Percentiles rank a stretch among this genome's conserved stretches.
phyloP scores from a whole-genome alignment of 176 grass and related monocot species.

The Bothriochloa decipiens region DNA sequence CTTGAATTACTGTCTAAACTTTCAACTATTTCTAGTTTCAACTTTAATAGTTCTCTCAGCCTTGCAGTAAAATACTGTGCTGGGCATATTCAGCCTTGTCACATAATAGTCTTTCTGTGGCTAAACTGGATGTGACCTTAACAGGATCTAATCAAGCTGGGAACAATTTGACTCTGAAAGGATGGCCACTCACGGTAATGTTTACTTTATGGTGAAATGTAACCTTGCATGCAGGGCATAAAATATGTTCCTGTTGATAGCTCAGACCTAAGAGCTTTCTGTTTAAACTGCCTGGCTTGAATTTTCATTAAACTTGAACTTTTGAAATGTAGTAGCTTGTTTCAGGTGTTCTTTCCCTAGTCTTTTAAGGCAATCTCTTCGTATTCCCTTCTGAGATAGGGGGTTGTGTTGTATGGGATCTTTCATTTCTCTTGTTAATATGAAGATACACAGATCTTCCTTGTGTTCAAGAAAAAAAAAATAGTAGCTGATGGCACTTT shows the following conservation, averaged over 20 bases:
- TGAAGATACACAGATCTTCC: background rate
- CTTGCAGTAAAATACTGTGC: constrained; percentile 15
- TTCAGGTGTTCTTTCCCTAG: background rate
- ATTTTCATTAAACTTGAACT: constrained; percentile 29
- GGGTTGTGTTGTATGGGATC: background rate
- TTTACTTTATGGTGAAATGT: constrained; percentile 33
- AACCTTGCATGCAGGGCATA: constrained; percentile 13
- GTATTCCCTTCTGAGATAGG: background rate
- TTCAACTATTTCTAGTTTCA: background rate
- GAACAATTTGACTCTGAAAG: constrained; percentile 97
- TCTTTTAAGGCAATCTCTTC: background rate
- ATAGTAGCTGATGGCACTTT: background rate
- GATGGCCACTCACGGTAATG: constrained; percentile 96
- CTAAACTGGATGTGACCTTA: constrained; percentile 42
- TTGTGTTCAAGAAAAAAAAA: background rate
- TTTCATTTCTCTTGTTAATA: background rate
- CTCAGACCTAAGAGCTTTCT: background rate
- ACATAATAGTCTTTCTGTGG: constrained; percentile 11
- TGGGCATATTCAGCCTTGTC: constrained; percentile 28
- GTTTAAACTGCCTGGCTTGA: constrained; percentile 5
- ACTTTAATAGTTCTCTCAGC: constrained; percentile 18
- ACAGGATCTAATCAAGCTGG: constrained; percentile 93
- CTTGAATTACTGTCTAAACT: constrained; percentile 25
- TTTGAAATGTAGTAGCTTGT: background rate
- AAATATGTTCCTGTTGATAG: constrained; percentile 9